These are phyloP conservation scores for Thielaviopsis euricoi DNA, from an alignment of 2,329 filamentous ascomycete genomes.

Conservation along the genomic window DNA sequence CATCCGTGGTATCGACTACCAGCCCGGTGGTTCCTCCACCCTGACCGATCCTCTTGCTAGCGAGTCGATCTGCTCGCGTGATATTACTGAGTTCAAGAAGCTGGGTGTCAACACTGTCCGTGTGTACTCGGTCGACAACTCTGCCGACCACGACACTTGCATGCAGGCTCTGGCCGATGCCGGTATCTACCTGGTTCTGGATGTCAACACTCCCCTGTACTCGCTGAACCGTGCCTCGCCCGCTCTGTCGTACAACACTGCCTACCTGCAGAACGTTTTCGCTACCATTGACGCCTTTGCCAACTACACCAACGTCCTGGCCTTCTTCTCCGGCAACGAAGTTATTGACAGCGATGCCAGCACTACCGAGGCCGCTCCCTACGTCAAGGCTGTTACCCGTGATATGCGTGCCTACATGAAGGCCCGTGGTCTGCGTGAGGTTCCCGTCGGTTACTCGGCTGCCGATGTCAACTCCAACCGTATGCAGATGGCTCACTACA, in stretches of 20 bases:
- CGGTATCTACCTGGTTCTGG: slow-evolving; percentile 81
- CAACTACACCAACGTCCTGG: slow-evolving; percentile 71
- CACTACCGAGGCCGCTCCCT: slow-evolving; percentile 51
- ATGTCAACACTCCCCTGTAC: slow-evolving; percentile 81
- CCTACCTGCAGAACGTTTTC: slow-evolving; percentile 72
- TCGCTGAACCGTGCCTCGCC: slow-evolving; percentile 59
- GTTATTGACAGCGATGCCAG: slow-evolving; percentile 52
- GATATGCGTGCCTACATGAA: slow-evolving; percentile 59
- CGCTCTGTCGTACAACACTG: slow-evolving; percentile 67
- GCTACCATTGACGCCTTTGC: slow-evolving; percentile 74
- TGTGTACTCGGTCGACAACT: slow-evolving; percentile 87
- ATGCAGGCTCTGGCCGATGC: slow-evolving; percentile 68
- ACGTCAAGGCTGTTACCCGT: slow-evolving; percentile 64
- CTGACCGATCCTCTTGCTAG: slow-evolving; percentile 64
- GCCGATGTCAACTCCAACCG: slow-evolving; percentile 78
- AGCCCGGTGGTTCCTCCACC: slow-evolving; percentile 40
- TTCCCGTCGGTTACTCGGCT: slow-evolving; percentile 61
- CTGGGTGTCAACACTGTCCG: slow-evolving; percentile 83
- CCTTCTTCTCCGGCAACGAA: slow-evolving; percentile 73
- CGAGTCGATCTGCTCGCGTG: slow-evolving; percentile 51
- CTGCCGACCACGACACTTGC: slow-evolving; percentile 62
- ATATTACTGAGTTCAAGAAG: slow-evolving; percentile 67
- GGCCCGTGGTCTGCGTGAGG: slow-evolving; percentile 40
- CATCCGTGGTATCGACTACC: slow-evolving; percentile 44
- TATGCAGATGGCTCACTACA: slow-evolving; percentile 72